Evolutionary conservation across 805 yeast species (phyloP).

Genomic region (Debaryomyces castellii): DNA sequence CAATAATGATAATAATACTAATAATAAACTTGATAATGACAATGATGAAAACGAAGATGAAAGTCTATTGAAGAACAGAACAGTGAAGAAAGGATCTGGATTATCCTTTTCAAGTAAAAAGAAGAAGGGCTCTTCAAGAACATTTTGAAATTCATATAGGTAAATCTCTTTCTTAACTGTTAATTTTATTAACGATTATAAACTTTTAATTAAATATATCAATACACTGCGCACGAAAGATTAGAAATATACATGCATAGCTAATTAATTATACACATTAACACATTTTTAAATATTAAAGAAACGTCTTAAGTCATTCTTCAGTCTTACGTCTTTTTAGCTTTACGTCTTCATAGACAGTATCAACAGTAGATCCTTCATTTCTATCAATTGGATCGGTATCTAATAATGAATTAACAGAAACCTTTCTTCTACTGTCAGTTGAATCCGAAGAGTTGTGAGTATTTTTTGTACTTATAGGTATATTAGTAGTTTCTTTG

Average conservation of each 20-base stretch:
- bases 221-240: neutral
- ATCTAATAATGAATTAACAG: conserved; percentile 23
- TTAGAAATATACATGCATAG: neutral
- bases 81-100: conserved; percentile 16
- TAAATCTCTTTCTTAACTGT: no score
- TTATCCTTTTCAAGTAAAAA: conserved; percentile 10
- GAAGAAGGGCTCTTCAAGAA: conserved; percentile 7
- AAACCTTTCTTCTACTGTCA: conserved; percentile 15
- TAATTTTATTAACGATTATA: neutral
- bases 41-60: conserved; percentile 13
- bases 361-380: conserved; percentile 4
- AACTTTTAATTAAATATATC: neutral
- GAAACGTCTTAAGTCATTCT: neutral
- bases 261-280: neutral
- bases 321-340: conserved; percentile 5
- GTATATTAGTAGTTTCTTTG: neutral
- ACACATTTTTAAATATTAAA: neutral
- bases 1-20: neutral
- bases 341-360: conserved; percentile 3
- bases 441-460: neutral
- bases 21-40: conserved; percentile 1
- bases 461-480: neutral
- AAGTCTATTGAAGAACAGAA: conserved; percentile 5
- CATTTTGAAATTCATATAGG: neutral
- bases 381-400: conserved; percentile 8